Base-by-base conservation (phyloP, 83 land plant genomes). In the Diphasiastrum complanatum region DNA sequence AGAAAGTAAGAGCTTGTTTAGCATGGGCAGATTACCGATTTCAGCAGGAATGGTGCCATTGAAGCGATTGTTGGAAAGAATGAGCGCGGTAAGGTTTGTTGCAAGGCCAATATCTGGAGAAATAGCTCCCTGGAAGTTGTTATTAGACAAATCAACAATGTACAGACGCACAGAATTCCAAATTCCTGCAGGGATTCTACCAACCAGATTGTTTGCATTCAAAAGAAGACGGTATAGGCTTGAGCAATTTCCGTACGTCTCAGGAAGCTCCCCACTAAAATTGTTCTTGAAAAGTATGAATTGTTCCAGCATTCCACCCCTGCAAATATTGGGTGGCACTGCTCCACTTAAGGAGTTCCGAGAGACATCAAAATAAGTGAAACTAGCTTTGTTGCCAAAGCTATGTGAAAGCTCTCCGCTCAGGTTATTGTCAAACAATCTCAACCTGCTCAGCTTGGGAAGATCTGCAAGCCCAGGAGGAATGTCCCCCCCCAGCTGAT, bases 161-260 rank as follows among this genome's bases (percentile, higher is more conserved):
- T 11, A 64, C 1, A 81, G 26, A 30, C 53, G 51, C 3, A 79
- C 78, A 4, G 80, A 35, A 3, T 81, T 84, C 84, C 89, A 80
- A 6, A 84, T 30, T 3, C 26, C 66, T 1, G 32, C 67, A 1
- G 89, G 82, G n/a, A 84, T 75, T 25, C 28, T 33, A 28, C 89
- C 89, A 22, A 63, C 73, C 2, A 84, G 57, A 19, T 14, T 1
- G 69, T 81, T 84, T 35, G 37, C 10, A 0, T 40, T 30, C 26
- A 84, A 38, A 47, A 82, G 41, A 10, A 84, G 58, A n/a, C 84
- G 55, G 0, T 27, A 28, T 35, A 84, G 46, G 41, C 60, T 74
- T 35, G 46, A 26, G 54, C 82, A 81, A 28, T 57, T 31, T n/a
- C 67, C 81, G 0, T 73, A 55, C 19, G 28, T 40, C 16, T 40